Conservation (phyloP, 2,329 filamentous ascomycete species). For the Mollisiaceae sp. region DNA sequence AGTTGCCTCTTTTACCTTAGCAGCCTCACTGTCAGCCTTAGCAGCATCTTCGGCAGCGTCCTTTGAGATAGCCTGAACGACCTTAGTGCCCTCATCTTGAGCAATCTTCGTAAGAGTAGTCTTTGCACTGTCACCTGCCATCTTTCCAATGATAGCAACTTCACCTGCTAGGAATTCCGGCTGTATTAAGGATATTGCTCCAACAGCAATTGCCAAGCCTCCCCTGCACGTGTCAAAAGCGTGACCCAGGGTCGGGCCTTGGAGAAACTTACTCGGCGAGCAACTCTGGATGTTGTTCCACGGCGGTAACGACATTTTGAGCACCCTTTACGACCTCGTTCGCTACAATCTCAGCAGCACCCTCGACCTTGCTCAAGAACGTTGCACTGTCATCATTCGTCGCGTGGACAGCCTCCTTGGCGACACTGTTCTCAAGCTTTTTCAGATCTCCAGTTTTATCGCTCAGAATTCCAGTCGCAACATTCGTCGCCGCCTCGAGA, state of each 20-base stretch:
- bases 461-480: neutral
- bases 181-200: conserved; percentile 35
- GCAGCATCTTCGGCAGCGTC: conserved; percentile 27
- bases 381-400: conserved; percentile 22
- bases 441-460: conserved; percentile 27
- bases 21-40: conserved; percentile 9
- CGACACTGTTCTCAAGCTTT: conserved; percentile 26
- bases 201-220: conserved; percentile 35
- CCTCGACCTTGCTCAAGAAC: conserved; percentile 27
- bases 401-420: conserved; percentile 28
- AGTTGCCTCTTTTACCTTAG: neutral
- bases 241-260: neutral
- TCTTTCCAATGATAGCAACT: conserved; percentile 36
- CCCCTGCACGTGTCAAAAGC: conserved; percentile 25
- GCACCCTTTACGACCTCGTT: conserved; percentile 33
- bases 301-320: conserved; percentile 28
- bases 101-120: conserved; percentile 31
- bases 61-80: conserved; percentile 33
- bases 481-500: neutral
- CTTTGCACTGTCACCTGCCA: conserved; percentile 33
- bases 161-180: conserved; percentile 35
- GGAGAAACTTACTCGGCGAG: conserved; percentile 33
- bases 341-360: conserved; percentile 29
- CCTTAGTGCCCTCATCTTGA: conserved; percentile 26
- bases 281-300: conserved; percentile 36